Percentiles rank a stretch among this genome's conserved stretches.
Conservation (phyloP, 352 stramenopile species). For the Pseudoperonospora humuli region DNA sequence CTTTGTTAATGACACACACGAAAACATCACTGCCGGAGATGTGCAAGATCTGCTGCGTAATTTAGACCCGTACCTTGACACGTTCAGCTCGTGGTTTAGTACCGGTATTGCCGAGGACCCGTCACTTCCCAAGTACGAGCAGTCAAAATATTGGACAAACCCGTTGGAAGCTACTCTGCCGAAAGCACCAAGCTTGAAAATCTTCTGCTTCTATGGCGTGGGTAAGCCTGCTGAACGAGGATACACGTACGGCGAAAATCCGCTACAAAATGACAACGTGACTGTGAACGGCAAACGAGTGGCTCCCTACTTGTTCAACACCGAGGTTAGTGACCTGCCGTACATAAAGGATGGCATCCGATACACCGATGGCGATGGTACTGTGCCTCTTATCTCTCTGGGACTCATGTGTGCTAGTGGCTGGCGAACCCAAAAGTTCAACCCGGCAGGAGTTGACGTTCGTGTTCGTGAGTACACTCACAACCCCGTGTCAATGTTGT, state of each 20-base stretch:
- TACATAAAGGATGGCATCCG: conserved; percentile 76
- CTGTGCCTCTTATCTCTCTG: conserved; percentile 88
- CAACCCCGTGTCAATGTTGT: conserved; percentile 69
- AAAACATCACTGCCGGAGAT: conserved; percentile 46
- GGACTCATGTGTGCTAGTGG: conserved; percentile 91
- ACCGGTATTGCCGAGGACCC: conserved; percentile 41
- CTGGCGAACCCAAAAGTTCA: conserved; percentile 79
- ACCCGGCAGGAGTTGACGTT: conserved; percentile 84
- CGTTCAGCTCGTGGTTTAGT: conserved; percentile 37
- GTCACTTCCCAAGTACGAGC: conserved; percentile 40
- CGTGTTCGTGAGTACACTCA: conserved; percentile 74
- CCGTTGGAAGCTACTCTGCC: conserved; percentile 81
- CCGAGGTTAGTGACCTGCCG: conserved; percentile 45
- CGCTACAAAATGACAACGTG: conserved; percentile 25
- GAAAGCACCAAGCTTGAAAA: conserved; percentile 86
- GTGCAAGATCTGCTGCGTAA: conserved; percentile 41
- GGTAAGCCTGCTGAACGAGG: conserved; percentile 84
- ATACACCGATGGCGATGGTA: conserved; percentile 90
- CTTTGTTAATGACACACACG: conserved; percentile 42
- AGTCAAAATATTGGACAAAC: conserved; percentile 82
- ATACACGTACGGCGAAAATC: conserved; percentile 66
- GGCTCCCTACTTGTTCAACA: conserved; percentile 61
- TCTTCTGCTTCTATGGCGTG: conserved; percentile 93
- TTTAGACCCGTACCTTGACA: conserved; percentile 41
- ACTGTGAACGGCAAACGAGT: conserved; percentile 32